Percentiles rank a stretch among this genome's conserved stretches.
These are phyloP conservation scores for Neurospora sp. DNA, from an alignment of 495 filamentous ascomycete species.

Conservation along the genomic window DNA sequence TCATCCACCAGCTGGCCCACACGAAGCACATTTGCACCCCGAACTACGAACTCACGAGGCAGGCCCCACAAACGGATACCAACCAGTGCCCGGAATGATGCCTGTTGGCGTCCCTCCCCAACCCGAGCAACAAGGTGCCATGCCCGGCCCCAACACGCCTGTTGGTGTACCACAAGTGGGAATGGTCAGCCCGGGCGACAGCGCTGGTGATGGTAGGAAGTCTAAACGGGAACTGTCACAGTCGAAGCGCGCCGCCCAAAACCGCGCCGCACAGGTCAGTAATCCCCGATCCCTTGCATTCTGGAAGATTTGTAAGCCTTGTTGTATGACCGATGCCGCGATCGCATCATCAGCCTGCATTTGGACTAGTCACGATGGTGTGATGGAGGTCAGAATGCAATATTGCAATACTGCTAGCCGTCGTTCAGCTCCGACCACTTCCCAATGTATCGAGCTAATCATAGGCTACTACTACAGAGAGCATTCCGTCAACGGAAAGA, in stretches of 20 bases:
- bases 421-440: background rate
- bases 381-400: background rate
- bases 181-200: constrained; percentile 12
- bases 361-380: background rate
- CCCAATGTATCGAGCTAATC: background rate
- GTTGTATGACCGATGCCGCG: background rate
- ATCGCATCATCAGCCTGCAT: background rate
- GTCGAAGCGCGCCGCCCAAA: constrained; percentile 93
- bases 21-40: constrained; percentile 22
- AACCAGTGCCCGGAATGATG: constrained; percentile 24
- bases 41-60: constrained; percentile 21
- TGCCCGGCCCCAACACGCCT: constrained; percentile 12
- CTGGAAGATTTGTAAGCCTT: background rate
- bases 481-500: constrained; percentile 98
- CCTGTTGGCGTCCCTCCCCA: constrained; percentile 14
- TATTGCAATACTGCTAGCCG: background rate
- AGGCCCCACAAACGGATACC: constrained; percentile 8
- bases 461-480: constrained; percentile 43
- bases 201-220: constrained; percentile 32
- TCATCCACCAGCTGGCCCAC: constrained; percentile 13
- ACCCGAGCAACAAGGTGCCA: constrained; percentile 12
- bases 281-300: background rate
- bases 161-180: constrained; percentile 4
- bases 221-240: constrained; percentile 82
- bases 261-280: constrained; percentile 86